These are phyloP conservation scores for Phyllostachys edulis DNA, from an alignment of 176 grass and related monocot species.

Conservation along the genomic window DNA sequence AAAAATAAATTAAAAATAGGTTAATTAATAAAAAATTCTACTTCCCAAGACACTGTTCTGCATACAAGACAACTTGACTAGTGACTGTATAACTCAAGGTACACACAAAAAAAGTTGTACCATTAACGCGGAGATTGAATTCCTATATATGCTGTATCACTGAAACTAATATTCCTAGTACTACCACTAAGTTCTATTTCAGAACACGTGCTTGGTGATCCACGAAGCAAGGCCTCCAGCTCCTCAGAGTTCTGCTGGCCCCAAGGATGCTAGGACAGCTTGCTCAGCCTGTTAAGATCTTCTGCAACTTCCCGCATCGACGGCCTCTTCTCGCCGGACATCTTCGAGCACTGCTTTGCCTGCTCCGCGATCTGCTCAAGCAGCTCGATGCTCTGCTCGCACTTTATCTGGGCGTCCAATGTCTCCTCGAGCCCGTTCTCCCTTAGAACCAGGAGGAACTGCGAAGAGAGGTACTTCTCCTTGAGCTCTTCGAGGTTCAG, in stretches of 20 bases:
- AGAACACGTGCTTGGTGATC: constrained; percentile 5
- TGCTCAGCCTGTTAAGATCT: constrained; percentile 39
- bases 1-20: no score
- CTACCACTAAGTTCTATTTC: constrained; percentile 8
- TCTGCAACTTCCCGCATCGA: constrained; percentile 59
- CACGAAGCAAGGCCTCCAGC: constrained; percentile 14
- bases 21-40: no score
- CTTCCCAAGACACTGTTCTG: not conserved
- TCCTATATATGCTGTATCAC: constrained; percentile 31
- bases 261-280: constrained; percentile 42
- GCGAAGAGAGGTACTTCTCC: constrained; percentile 42
- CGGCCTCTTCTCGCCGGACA: constrained; percentile 52
- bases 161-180: constrained; percentile 4
- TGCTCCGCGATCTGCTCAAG: constrained; percentile 51
- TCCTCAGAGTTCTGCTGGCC: constrained; percentile 22
- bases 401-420: constrained; percentile 43
- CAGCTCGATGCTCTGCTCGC: constrained; percentile 36
- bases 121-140: constrained; percentile 43
- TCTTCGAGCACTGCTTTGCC: constrained; percentile 53
- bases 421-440: constrained; percentile 48
- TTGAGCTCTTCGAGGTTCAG: constrained; percentile 34
- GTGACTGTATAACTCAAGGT: not conserved
- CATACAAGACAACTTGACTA: not conserved
- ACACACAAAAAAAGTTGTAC: not conserved
- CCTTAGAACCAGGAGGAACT: constrained; percentile 32